Evolutionary conservation across 1,284 basidiomycete genomes (phyloP).

Genomic region (Sparassis latifolia): DNA sequence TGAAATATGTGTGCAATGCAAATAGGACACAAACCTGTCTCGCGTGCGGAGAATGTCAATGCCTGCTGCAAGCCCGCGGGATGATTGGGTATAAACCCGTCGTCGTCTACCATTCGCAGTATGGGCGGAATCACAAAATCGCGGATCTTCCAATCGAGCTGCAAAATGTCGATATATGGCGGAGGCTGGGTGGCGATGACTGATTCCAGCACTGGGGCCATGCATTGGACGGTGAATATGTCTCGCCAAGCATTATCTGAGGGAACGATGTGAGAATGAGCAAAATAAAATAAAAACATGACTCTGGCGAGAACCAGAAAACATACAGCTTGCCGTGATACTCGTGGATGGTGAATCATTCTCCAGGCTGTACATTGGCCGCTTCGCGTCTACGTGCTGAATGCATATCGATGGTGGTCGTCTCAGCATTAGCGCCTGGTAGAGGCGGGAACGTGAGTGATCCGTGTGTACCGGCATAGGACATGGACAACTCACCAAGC

Average conservation of each 20-base stretch:
- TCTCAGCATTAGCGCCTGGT: constrained; percentile 24
- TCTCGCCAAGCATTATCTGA: constrained; percentile 26
- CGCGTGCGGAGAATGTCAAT: constrained; percentile 39
- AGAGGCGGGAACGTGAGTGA: no score
- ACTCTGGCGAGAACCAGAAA: not conserved
- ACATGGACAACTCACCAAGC: constrained; percentile 29
- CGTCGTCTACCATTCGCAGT: constrained; percentile 19
- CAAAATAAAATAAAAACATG: no score
- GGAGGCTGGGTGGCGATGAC: constrained; percentile 17
- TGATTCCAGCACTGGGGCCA: constrained; percentile 21
- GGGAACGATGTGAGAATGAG: not conserved
- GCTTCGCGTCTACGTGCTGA: constrained; percentile 23
- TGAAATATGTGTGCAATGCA: not conserved
- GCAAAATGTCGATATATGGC: constrained; percentile 22
- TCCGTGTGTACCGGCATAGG: no score
- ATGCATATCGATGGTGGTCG: constrained; percentile 24
- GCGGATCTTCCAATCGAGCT: constrained; percentile 22
- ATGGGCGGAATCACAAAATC: constrained; percentile 20
- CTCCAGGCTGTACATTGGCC: constrained; percentile 5
- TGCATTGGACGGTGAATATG: constrained; percentile 22
- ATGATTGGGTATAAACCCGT: constrained; percentile 15
- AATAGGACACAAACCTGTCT: constrained; percentile 41
- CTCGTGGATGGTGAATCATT: constrained; percentile 2
- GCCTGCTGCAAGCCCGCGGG: constrained; percentile 21
- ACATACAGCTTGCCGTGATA: not conserved